phyloP scores from a whole-genome alignment of 495 filamentous ascomycete species.

The Xylaria acuta region DNA sequence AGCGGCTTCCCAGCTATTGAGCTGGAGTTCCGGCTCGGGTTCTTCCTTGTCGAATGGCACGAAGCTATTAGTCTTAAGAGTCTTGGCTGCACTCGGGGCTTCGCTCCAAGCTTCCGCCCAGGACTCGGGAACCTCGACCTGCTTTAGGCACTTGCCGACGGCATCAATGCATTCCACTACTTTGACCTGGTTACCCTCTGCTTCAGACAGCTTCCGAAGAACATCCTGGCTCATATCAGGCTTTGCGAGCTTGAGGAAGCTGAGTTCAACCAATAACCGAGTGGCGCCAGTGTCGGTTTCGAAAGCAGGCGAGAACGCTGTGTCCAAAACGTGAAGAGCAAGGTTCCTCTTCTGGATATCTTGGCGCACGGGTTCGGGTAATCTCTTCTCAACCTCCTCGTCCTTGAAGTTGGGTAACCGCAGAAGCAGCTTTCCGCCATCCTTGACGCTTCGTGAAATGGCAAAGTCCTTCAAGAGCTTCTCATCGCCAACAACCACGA shows the following conservation, averaged over 20 bases:
- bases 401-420: slow-evolving; percentile 79
- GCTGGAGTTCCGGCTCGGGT: slow-evolving; percentile 64
- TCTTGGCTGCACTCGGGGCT: slow-evolving; percentile 49
- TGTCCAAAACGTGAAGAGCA: slow-evolving; percentile 76
- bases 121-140: slow-evolving; percentile 74
- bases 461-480: slow-evolving; percentile 79
- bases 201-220: slow-evolving; percentile 40
- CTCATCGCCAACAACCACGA: slow-evolving; percentile 77
- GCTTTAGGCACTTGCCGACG: slow-evolving; percentile 70
- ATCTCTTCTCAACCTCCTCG: slow-evolving; percentile 89
- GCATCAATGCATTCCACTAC: slow-evolving; percentile 68
- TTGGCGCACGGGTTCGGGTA: slow-evolving; percentile 70
- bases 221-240: slow-evolving; percentile 63
- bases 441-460: slow-evolving; percentile 71
- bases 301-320: slow-evolving; percentile 66
- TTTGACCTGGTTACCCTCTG: slow-evolving; percentile 49
- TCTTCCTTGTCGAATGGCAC: slow-evolving; percentile 79
- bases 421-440: slow-evolving; percentile 74
- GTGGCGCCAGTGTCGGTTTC: slow-evolving; percentile 63
- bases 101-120: slow-evolving; percentile 75
- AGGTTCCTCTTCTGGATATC: slow-evolving; percentile 70
- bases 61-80: slow-evolving; percentile 80
- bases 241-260: slow-evolving; percentile 77
- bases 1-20: slow-evolving; percentile 78
- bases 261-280: slow-evolving; percentile 69